A percentile compares a stretch with the other conserved stretches of the same genome.
phyloP scores from a whole-genome alignment of 305 asterid species.

The Fraxinus sp. region DNA sequence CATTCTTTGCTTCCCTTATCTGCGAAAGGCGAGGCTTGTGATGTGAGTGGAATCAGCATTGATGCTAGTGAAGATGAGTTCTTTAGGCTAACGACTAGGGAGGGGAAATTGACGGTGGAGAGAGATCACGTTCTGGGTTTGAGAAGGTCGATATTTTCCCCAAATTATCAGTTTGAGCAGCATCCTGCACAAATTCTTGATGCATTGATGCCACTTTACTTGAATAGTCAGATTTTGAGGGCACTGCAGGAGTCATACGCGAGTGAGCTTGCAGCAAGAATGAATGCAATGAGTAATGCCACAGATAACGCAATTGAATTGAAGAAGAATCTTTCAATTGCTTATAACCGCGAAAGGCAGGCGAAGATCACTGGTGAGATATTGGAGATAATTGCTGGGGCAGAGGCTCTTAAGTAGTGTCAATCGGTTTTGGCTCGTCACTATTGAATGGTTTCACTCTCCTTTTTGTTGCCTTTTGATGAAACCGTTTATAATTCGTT shows the following conservation, averaged over 20 bases:
- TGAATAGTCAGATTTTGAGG: constrained; percentile 79
- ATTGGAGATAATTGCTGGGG: constrained; percentile 79
- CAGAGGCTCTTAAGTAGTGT: constrained; percentile 51
- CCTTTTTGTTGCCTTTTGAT: neutral
- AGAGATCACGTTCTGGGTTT: constrained; percentile 38
- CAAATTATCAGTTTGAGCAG: constrained; percentile 66
- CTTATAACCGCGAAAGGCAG: constrained; percentile 68
- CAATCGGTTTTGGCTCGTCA: constrained; percentile 1
- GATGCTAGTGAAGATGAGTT: constrained; percentile 57
- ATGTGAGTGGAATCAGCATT: constrained; percentile 48
- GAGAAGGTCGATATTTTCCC: constrained; percentile 22
- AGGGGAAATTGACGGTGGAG: constrained; percentile 60
- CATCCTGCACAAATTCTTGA: constrained; percentile 87
- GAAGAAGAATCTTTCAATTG: constrained; percentile 52
- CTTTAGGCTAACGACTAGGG: constrained; percentile 63
- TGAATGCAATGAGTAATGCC: constrained; percentile 81
- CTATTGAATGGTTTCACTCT: constrained; percentile 8
- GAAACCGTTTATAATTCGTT: neutral
- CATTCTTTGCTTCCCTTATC: constrained; percentile 67
- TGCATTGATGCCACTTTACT: constrained; percentile 79
- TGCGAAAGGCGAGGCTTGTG: constrained; percentile 46
- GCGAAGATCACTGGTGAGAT: constrained; percentile 72
- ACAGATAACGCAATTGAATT: constrained; percentile 71
- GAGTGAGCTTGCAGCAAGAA: constrained; percentile 67
- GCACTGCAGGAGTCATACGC: constrained; percentile 83